Evolutionary conservation across 495 filamentous ascomycete species (phyloP).

Genomic region (Neurospora discreta): DNA sequence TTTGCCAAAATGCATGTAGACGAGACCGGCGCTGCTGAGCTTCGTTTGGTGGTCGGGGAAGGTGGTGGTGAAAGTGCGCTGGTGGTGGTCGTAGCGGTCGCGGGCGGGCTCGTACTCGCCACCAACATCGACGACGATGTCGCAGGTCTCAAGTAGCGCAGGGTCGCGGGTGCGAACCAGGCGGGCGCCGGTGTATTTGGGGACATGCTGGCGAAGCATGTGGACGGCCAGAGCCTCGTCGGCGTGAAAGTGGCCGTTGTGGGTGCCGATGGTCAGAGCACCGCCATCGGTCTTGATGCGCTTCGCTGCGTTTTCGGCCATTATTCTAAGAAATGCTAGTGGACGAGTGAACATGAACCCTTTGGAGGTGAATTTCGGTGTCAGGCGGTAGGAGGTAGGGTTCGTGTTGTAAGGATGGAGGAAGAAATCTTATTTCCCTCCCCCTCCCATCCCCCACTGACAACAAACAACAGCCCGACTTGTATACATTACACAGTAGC

Average conservation of each 20-base stretch:
- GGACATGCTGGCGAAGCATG: constrained; percentile 76
- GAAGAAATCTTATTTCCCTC: background rate
- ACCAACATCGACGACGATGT: constrained; percentile 93
- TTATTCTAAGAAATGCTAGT: constrained; percentile 15
- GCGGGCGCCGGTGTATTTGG: constrained; percentile 59
- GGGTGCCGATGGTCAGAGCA: constrained; percentile 67
- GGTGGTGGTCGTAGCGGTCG: constrained; percentile 93
- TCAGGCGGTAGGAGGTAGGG: background rate
- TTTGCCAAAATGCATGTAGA: constrained; percentile 91
- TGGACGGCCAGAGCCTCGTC: constrained; percentile 97
- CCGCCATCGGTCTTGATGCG: constrained; percentile 50
- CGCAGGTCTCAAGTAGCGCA: constrained; percentile 62
- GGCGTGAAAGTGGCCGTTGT: constrained; percentile 97
- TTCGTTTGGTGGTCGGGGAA: constrained; percentile 70
- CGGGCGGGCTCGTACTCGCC: constrained; percentile 68
- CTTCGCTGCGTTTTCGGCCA: constrained; percentile 60
- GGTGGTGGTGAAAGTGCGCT: constrained; percentile 74
- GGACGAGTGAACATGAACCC: background rate
- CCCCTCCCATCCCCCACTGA: background rate
- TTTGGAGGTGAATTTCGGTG: constrained; percentile 11
- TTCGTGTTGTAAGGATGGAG: background rate
- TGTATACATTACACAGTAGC: background rate
- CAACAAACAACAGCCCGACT: background rate
- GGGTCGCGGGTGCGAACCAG: constrained; percentile 85
- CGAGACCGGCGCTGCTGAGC: constrained; percentile 82